phyloP scores from a whole-genome alignment of 441 rosid species.

The Pelargonium australe region DNA sequence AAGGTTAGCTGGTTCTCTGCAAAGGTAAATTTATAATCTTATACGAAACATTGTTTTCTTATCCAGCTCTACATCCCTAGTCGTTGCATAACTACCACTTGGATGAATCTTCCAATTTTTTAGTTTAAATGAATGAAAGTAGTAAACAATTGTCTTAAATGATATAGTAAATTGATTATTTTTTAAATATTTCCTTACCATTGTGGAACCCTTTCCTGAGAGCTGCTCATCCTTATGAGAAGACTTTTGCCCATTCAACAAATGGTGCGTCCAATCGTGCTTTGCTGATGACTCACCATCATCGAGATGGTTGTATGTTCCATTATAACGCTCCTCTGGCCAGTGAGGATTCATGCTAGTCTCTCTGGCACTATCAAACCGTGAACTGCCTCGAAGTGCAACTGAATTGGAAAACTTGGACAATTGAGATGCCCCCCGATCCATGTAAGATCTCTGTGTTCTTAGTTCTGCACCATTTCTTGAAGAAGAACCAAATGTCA shows the following conservation, averaged over 20 bases:
- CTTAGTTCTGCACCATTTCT: slow-evolving; percentile 30
- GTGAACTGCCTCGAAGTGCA: slow-evolving; percentile 59
- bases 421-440: slow-evolving; percentile 36
- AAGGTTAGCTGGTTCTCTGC: too few relatives aligned
- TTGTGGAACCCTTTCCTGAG: slow-evolving; percentile 29
- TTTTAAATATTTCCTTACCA: slow-evolving; percentile 32
- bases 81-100: too few relatives aligned
- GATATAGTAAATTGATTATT: background rate
- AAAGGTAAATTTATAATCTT: too few relatives aligned
- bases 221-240: slow-evolving; percentile 30
- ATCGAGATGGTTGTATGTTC: slow-evolving; percentile 26
- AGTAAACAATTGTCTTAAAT: background rate
- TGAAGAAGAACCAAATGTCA: slow-evolving; percentile 27
- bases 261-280: slow-evolving; percentile 46
- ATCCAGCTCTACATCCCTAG: too few relatives aligned
- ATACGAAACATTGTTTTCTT: too few relatives aligned
- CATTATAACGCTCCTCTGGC: slow-evolving; percentile 38
- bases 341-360: slow-evolving; percentile 27
- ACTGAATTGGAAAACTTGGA: slow-evolving; percentile 73
- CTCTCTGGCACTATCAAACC: slow-evolving; percentile 39
- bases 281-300: slow-evolving; percentile 30
- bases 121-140: background rate
- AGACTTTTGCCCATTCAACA: slow-evolving; percentile 38
- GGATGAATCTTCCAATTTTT: too few relatives aligned
- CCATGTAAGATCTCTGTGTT: slow-evolving; percentile 39